phyloP scores from a whole-genome alignment of 805 yeast genomes.

The Citeromyces matritensis region DNA sequence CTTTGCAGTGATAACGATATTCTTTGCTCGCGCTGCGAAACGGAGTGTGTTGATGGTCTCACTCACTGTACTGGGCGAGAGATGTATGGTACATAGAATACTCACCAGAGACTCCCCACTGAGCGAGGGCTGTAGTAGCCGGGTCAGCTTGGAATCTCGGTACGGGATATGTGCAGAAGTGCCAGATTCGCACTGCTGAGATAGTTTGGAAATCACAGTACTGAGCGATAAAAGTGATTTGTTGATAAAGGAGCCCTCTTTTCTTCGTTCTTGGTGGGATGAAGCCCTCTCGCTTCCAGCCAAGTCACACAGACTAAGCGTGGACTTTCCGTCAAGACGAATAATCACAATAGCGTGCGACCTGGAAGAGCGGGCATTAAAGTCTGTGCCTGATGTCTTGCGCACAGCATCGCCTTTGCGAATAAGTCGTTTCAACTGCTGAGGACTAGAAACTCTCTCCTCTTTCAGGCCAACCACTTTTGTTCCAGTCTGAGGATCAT shows the following conservation, averaged over 20 bases:
- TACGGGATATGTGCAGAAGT: conserved; percentile 65
- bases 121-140: conserved; percentile 82
- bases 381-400: conserved; percentile 81
- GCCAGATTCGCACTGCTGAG: conserved; percentile 11
- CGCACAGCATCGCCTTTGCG: conserved; percentile 59
- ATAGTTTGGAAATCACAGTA: conserved; percentile 76
- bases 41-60: conserved; percentile 82
- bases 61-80: conserved; percentile 40
- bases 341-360: conserved; percentile 84
- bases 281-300: conserved; percentile 95
- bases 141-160: conserved; percentile 83
- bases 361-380: conserved; percentile 74
- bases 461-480: conserved; percentile 62
- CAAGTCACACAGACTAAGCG: conserved; percentile 79
- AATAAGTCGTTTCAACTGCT: conserved; percentile 47
- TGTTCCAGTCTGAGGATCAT: conserved; percentile 59
- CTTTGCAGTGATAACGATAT: conserved; percentile 56
- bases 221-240: conserved; percentile 83
- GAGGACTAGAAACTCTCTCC: conserved; percentile 35
- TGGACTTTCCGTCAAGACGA: conserved; percentile 35
- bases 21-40: conserved; percentile 89
- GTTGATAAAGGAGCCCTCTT: conserved; percentile 89
- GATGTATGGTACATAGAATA: conserved; percentile 76
- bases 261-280: conserved; percentile 62
- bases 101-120: conserved; percentile 78